Conservation (phyloP, 2,329 filamentous ascomycete species). For the Celoporthe dispersa region DNA sequence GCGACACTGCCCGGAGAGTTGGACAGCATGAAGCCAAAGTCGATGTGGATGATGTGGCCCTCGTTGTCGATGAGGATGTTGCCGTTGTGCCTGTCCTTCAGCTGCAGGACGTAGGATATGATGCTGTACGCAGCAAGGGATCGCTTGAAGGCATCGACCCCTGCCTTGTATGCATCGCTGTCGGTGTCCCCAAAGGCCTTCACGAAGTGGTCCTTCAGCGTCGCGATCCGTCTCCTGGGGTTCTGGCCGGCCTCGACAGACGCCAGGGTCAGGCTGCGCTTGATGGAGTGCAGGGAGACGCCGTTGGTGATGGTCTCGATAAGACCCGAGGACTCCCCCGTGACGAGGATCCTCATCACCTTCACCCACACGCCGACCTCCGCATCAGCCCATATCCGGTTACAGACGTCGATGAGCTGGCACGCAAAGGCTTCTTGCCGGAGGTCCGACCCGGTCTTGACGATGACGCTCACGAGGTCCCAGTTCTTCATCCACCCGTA, state of each 20-base stretch:
- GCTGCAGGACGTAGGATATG: constrained; percentile 80
- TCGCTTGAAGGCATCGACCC: constrained; percentile 77
- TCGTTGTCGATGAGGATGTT: constrained; percentile 86
- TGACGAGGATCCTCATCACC: constrained; percentile 84
- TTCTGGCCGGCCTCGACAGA: constrained; percentile 75
- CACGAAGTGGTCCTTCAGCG: constrained; percentile 79
- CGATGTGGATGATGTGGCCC: constrained; percentile 86
- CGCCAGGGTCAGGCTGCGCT: constrained; percentile 78
- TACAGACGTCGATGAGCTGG: constrained; percentile 80
- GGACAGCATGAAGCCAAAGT: constrained; percentile 89
- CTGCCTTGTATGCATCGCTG: constrained; percentile 70
- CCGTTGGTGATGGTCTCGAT: constrained; percentile 90
- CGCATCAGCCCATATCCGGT: constrained; percentile 80
- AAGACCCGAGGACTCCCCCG: constrained; percentile 80
- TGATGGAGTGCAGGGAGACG: constrained; percentile 83
- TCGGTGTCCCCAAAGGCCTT: constrained; percentile 77
- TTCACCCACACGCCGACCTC: constrained; percentile 83
- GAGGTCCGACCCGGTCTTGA: constrained; percentile 83
- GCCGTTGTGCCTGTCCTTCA: constrained; percentile 86
- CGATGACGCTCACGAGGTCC: constrained; percentile 85
- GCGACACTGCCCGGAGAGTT: constrained; percentile 84
- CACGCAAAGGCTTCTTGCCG: constrained; percentile 87
- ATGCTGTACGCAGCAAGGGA: constrained; percentile 86
- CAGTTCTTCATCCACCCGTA: constrained; percentile 89
- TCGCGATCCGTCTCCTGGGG: constrained; percentile 75